phyloP scores from a whole-genome alignment of 2,329 filamentous ascomycete genomes.

The Trichocomaceae sp. region DNA sequence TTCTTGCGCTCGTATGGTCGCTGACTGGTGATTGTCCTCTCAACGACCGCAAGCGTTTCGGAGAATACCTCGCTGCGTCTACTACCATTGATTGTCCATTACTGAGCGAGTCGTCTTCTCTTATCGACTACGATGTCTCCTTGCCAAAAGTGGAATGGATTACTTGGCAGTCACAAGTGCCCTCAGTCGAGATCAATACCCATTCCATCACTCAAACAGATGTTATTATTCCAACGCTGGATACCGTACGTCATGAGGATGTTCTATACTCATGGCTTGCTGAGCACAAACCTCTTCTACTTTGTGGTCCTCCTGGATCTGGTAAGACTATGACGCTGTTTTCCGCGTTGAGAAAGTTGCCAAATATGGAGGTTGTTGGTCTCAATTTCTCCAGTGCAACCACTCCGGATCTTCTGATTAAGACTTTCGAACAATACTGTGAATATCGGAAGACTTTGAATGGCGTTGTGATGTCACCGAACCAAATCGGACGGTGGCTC shows the following conservation, averaged over 20 bases:
- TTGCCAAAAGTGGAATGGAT: constrained; percentile 84
- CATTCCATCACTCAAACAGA: constrained; percentile 98
- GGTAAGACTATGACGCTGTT: constrained; percentile 99
- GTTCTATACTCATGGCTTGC: constrained; percentile 99
- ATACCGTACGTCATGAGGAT: constrained; percentile 96
- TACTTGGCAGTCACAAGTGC: constrained; percentile 91
- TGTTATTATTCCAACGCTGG: constrained; percentile 93
- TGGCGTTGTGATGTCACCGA: constrained; percentile 89
- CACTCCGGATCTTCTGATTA: constrained; percentile 93
- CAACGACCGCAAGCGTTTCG: constrained; percentile 77
- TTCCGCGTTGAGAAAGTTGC: constrained; percentile 89
- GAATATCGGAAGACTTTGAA: constrained; percentile 99
- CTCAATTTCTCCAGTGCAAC: constrained; percentile 99
- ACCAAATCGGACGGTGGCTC: constrained; percentile 94
- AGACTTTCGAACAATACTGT: constrained; percentile 99
- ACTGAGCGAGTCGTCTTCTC: constrained; percentile 68
- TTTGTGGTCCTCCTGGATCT: constrained; percentile 95
- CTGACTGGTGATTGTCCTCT: constrained; percentile 92
- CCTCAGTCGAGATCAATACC: constrained; percentile 91
- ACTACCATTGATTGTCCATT: constrained; percentile 81
- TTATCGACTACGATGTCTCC: constrained; percentile 92
- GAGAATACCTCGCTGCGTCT: constrained; percentile 72
- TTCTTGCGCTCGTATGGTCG: constrained; percentile 90
- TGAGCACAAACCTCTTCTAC: constrained; percentile 91
- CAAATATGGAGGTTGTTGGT: constrained; percentile 97